Evolutionary conservation across 1,284 basidiomycete genomes (phyloP), one percentile per base, ranked within the genome.

Genomic region (Rhizoctonia solani): DNA sequence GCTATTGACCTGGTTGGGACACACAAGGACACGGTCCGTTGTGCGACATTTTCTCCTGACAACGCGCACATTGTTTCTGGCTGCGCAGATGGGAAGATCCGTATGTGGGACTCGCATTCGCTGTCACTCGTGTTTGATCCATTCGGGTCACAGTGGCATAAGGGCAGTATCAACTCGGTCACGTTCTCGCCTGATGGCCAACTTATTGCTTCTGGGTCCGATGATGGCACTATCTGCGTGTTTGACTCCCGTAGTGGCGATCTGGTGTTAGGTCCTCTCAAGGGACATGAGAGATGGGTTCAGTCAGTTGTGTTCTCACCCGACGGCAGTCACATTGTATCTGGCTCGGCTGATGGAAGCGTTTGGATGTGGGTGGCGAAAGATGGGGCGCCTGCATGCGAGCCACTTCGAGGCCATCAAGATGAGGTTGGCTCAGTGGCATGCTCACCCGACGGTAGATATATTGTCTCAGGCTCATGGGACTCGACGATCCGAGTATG

Each of bases 161-260:
- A n/a, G 6, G 4, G 49, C 49, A 4, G 4, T 14, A 16, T 50
- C 21, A 19, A 5, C 25, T 50, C 49, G 3, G 49, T 50, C 5
- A 5, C 9, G 16, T 27, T 23, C 49, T 50, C 49, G 4, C 49
- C 49, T 4, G 21, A 25, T 16, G 49, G 49, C 21, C 3, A n/a
- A 16, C 21, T 14, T 16, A 50, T 50, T 4, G 49, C 27, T 5
- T 50, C 49, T 14, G 49, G 49, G 4, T 50, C 49, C 3, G 16
- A 5, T 27, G 49, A 50, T 27, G 3, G 21, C 49, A 50, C 53
- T 1, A 47, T 58, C n/a, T 53, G 54, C 21, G 13, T 67, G n/a
- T 67, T 52, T 52, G 42, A 58, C 34, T 11, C 65, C 6, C 14
- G 19, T 3, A 67, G 23, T 4, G 37, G 37, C 37, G n/a, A n/a